Base-by-base conservation (phyloP, 768 basidiomycete genomes). In the Lactifluus hygrophoroides region DNA sequence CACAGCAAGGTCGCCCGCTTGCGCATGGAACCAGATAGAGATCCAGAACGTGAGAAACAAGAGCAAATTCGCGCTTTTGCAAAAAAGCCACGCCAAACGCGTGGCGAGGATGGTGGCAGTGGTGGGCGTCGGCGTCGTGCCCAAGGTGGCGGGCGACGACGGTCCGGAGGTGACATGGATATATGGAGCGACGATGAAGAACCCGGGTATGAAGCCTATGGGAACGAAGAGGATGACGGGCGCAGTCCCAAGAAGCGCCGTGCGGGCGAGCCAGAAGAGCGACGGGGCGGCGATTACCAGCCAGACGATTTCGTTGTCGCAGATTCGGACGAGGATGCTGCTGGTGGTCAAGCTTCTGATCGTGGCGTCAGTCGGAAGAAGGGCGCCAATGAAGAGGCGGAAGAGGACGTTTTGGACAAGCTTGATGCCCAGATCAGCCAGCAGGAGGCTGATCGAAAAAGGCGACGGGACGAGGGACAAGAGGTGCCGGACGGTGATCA, bases 271-370 rank as follows among this genome's bases (percentile, higher is more conserved):
- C 72, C 74, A n/a, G 75, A 76, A 13, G 78, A 78, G 54, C 80
- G 78, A 53, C 76, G 81, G 43, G 75, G 76, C 5, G 82, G 81
- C 21, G 86, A 90, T 43, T 92, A 92, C 64, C 86, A 89, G 68
- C 82, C 85, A 57, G 90, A 93, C 67, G 90, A 90, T 65, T 93
- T 93, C 65, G 75, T 93, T 28, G 90, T 91, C 11, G 83, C 85
- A 14, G 89, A 90, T 64, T 84, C 83, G 17, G 88, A 90, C 42
- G 86, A 87, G 27, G 87, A 86, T 3, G 65, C 38, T 10, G 66
- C 53, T 34, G 38, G 62, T 32, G 40, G 27, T 44, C 48, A 45
- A 30, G 48, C 52, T 46, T 34, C 61, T 56, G 51, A 64, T 46
- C 57, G 53, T 54, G 27, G 50, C 44, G 34, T 61, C 44, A 32